Conservation (phyloP, 2,329 filamentous ascomycete species). For the Fusarium tricinctum region DNA sequence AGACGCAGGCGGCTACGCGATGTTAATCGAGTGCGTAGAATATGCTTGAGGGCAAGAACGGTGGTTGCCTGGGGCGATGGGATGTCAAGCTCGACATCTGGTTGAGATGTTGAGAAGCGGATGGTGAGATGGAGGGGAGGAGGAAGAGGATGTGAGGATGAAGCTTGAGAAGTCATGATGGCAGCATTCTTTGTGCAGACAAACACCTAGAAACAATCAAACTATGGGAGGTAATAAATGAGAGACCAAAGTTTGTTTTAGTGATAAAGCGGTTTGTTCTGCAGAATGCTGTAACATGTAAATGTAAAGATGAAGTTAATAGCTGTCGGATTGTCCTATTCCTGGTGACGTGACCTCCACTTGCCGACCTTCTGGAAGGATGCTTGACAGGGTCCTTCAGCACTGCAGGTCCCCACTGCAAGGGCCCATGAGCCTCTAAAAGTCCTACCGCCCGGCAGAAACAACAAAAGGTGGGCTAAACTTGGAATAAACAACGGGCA, state of each 20-base stretch:
- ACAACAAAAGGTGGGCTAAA: conserved; percentile 40
- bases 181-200: conserved; percentile 40
- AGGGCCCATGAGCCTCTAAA: conserved; percentile 28
- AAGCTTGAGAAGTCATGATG: conserved; percentile 48
- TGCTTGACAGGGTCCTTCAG: conserved; percentile 23
- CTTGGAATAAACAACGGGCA: conserved; percentile 37
- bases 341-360: conserved; percentile 34
- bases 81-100: conserved; percentile 86
- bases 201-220: rapidly evolving
- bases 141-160: conserved; percentile 43
- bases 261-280: background rate
- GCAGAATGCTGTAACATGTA: conserved; percentile 12
- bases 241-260: background rate
- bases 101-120: conserved; percentile 88
- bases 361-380: conserved; percentile 35
- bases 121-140: conserved; percentile 81
- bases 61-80: conserved; percentile 76
- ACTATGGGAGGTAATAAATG: rapidly evolving
- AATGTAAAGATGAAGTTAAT: conserved; percentile 10
- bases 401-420: conserved; percentile 22
- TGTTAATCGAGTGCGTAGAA: conserved; percentile 81
- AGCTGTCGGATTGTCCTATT: background rate
- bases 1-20: conserved; percentile 82
- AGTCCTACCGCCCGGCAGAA: conserved; percentile 56
- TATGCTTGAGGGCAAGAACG: conserved; percentile 82